Evolutionary conservation across 768 basidiomycete genomes (phyloP), one percentile per base, ranked within the genome.

Genomic region (Lactarius evosmus): DNA sequence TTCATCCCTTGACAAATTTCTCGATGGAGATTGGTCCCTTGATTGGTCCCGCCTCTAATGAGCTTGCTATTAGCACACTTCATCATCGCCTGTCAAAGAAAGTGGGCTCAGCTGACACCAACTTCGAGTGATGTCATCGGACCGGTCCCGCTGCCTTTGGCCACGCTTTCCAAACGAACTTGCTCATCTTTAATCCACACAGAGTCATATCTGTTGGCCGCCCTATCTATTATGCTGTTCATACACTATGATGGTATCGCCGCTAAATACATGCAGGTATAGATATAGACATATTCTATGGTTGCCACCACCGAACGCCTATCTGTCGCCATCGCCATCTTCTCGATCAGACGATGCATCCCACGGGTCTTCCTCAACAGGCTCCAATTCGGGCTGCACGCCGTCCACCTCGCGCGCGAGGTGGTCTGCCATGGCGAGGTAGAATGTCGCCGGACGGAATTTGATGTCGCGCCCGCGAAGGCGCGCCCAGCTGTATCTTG

Each of bases 371-470:
- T 69, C 67, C 22, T 63, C 64, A 29, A 41, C 36, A 6, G 50
- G 12, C 9, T 38, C 68, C 17, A 27, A 11, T 54, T 54, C 57
- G 30, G 60, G 60, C 38, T 72, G 72, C 63, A 80, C 79, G 1
- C 84, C 84, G 70, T 93, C 92, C 30, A 91, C 92, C 56, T 87
- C 85, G 9, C 82, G 80, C 2, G 92, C 90, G 30, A 94, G 76
- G 76, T 89, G 82, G 72, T 93, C 89, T 7, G 82, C 89, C 50
- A 94, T 83, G 44, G 89, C 87, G 7, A 93, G 83, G 72, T 96
- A 98, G 74, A 98, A 98, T 9, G 89, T 92, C 25, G 89, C 91
- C 2, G 94, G 93, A 61, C 88, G 88, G 79, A 97, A 98, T 62
- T 89, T 85, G 72, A 98, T 93, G 66, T 93, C 88, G 61, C 86